Evolutionary conservation across 1,284 basidiomycete species (phyloP).

Genomic region (Blastosporella zonata): DNA sequence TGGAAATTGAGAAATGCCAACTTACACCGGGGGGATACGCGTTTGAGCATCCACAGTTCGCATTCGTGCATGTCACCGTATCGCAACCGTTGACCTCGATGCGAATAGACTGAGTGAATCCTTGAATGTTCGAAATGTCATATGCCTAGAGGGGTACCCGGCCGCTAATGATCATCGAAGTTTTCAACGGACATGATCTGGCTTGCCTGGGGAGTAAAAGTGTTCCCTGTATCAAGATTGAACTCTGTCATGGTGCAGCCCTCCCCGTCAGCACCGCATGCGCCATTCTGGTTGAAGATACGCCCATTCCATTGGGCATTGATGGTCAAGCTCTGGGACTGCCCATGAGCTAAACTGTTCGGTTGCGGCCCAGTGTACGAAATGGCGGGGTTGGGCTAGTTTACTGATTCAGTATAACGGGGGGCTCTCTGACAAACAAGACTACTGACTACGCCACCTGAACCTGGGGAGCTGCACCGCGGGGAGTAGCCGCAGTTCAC

Average conservation of each 20-base stretch:
- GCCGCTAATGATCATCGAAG: background rate
- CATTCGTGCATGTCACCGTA: conserved; percentile 36
- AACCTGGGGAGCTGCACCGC: conserved; percentile 31
- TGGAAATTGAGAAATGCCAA: background rate
- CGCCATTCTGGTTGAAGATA: conserved; percentile 34
- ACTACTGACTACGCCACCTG: conserved; percentile 29
- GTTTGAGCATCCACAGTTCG: conserved; percentile 33
- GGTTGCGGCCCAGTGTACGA: conserved; percentile 35
- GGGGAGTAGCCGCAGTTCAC: conserved; percentile 40
- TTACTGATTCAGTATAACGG: background rate
- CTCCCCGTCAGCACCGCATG: conserved; percentile 35
- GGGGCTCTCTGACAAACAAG: background rate
- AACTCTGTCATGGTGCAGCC: conserved; percentile 37
- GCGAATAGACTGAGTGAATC: conserved; percentile 37
- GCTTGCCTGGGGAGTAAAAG: conserved; percentile 31
- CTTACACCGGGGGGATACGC: conserved; percentile 37
- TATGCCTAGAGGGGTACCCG: conserved; percentile 27
- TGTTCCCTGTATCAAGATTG: conserved; percentile 37
- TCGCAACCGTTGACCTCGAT: conserved; percentile 36
- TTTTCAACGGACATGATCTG: background rate
- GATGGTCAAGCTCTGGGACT: conserved; percentile 28
- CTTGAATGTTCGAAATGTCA: conserved; percentile 41
- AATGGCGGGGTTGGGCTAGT: conserved; percentile 29
- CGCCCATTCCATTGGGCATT: conserved; percentile 39
- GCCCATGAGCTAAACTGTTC: conserved; percentile 25